Conservation (phyloP, 805 yeast genomes). For the Tetrapisispora pingtungensis region DNA sequence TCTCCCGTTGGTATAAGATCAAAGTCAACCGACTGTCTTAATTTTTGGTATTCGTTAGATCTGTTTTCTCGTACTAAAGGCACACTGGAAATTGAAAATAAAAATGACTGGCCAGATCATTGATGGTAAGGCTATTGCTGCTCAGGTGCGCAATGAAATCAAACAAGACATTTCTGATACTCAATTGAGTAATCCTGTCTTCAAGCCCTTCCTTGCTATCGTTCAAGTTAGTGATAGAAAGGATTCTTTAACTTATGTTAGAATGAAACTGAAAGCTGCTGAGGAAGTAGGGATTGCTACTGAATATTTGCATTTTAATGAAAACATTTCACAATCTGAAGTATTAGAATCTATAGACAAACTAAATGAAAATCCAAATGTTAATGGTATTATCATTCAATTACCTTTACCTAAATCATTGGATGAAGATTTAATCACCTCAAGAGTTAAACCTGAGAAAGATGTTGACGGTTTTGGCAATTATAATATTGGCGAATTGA, state of each 20-base stretch:
- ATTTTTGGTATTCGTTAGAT: too few species aligned
- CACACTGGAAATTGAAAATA: too few species aligned
- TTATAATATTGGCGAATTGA: slow-evolving; percentile 78
- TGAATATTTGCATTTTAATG: slow-evolving; percentile 53
- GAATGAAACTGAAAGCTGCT: slow-evolving; percentile 86
- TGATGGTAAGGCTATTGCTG: slow-evolving; percentile 54
- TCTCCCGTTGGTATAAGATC: too few species aligned
- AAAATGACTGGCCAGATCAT: slow-evolving; percentile 24
- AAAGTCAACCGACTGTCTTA: too few species aligned
- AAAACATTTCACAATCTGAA: slow-evolving; percentile 48
- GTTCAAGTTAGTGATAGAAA: slow-evolving; percentile 86
- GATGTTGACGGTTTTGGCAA: slow-evolving; percentile 96
- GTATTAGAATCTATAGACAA: slow-evolving; percentile 48
- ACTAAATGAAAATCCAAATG: slow-evolving; percentile 63
- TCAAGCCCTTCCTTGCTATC: slow-evolving; percentile 69
- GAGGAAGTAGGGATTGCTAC: slow-evolving; percentile 70
- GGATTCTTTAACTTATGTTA: slow-evolving; percentile 85
- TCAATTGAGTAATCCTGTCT: slow-evolving; percentile 20
- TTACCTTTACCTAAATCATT: slow-evolving; percentile 78
- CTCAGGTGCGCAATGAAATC: slow-evolving; percentile 41
- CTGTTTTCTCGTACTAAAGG: too few species aligned
- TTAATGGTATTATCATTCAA: slow-evolving; percentile 84
- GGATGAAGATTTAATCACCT: slow-evolving; percentile 70
- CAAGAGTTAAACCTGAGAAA: slow-evolving; percentile 68
- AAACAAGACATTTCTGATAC: slow-evolving; percentile 41